A percentile compares a stretch with the other conserved stretches of the same genome.
phyloP scores from a whole-genome alignment of 1,139 yeast species.

The Blastobotrys apis region DNA sequence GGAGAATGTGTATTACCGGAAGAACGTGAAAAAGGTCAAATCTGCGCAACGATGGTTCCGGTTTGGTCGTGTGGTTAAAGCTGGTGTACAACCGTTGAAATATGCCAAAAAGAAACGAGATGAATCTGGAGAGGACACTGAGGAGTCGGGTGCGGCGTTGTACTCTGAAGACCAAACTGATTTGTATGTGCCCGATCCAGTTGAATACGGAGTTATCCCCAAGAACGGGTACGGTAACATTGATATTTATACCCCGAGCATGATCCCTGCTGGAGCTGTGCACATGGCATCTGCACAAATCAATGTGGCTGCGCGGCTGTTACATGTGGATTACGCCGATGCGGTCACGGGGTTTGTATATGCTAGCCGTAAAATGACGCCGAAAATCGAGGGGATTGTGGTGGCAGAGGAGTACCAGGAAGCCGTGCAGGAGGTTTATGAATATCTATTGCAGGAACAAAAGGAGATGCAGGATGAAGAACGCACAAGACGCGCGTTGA shows the following conservation, averaged over 20 bases:
- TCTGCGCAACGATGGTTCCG: constrained; percentile 87
- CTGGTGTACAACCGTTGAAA: constrained; percentile 62
- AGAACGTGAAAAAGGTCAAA: constrained; percentile 57
- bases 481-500: constrained; percentile 50
- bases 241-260: constrained; percentile 67
- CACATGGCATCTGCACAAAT: constrained; percentile 54
- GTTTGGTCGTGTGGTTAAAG: constrained; percentile 67
- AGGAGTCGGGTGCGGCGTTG: constrained; percentile 48
- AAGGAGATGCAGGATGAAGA: constrained; percentile 45
- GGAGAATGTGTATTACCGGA: constrained; percentile 56
- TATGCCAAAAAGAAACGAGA: constrained; percentile 26
- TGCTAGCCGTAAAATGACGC: constrained; percentile 46
- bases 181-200: constrained; percentile 59
- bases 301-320: constrained; percentile 62
- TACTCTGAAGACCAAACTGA: constrained; percentile 80
- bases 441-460: constrained; percentile 53
- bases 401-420: constrained; percentile 61
- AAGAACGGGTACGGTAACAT: constrained; percentile 79
- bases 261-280: constrained; percentile 82
- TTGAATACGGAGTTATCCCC: constrained; percentile 57
- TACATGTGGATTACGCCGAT: constrained; percentile 75
- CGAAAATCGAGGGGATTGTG: constrained; percentile 72
- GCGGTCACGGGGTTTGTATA: constrained; percentile 89
- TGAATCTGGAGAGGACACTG: constrained; percentile 44
- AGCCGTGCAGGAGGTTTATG: constrained; percentile 57